These are phyloP conservation scores for Coemansia sp. DNA, from an alignment of 192 early-diverging fungal genomes.

Conservation along the genomic window DNA sequence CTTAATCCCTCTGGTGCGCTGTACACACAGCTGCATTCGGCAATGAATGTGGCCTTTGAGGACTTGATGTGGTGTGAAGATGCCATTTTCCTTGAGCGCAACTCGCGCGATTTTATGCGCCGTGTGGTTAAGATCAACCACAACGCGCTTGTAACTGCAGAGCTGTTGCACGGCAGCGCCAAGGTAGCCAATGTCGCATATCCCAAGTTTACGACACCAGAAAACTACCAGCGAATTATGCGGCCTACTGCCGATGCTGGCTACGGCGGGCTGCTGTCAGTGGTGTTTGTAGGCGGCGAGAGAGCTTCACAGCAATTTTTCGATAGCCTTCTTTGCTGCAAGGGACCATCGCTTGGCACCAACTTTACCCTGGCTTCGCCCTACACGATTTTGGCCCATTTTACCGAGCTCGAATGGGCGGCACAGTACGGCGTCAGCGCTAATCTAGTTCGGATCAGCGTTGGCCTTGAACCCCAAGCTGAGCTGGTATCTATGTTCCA, in stretches of 20 bases:
- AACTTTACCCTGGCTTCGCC: constrained; percentile 95
- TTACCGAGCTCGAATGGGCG: constrained; percentile 92
- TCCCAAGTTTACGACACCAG: constrained; percentile 74
- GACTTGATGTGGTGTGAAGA: constrained; percentile 90
- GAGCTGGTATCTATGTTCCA: constrained; percentile 71
- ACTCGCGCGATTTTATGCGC: constrained; percentile 81
- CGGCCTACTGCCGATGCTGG: constrained; percentile 58
- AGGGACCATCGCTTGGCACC: constrained; percentile 94
- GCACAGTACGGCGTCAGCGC: constrained; percentile 71
- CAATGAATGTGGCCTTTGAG: constrained; percentile 65
- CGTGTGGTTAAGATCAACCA: constrained; percentile 74
- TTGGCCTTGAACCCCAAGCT: constrained; percentile 80
- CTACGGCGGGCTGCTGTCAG: constrained; percentile 87
- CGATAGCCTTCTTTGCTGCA: constrained; percentile 77
- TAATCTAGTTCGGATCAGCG: constrained; percentile 80
- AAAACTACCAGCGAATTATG: constrained; percentile 69
- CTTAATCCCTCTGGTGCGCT: constrained; percentile 69
- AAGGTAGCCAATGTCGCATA: constrained; percentile 76
- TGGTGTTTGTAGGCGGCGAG: constrained; percentile 62
- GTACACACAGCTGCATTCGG: constrained; percentile 59
- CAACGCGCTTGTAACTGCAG: constrained; percentile 77
- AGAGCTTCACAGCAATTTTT: constrained; percentile 68
- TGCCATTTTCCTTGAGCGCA: constrained; percentile 92
- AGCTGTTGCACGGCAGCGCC: constrained; percentile 64
- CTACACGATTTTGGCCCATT: constrained; percentile 96